Percentiles rank a stretch among this genome's conserved stretches.
phyloP scores from a whole-genome alignment of 768 basidiomycete genomes.

The Pisolithus tinctorius region DNA sequence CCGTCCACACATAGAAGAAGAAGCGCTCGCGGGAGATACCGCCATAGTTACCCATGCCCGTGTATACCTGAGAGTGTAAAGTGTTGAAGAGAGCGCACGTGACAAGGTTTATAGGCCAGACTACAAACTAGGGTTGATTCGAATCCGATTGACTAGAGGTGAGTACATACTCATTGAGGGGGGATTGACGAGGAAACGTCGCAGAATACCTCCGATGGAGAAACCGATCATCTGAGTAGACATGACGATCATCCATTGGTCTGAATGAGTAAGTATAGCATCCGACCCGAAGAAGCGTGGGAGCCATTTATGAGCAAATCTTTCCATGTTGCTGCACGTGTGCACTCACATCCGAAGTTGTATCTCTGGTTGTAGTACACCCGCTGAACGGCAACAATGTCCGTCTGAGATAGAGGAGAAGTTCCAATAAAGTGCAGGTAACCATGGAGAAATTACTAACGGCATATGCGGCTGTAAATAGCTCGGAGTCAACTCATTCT shows the following conservation, averaged over 20 bases:
- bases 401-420: conserved; percentile 33
- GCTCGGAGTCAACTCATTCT: conserved; percentile 1
- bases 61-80: conserved; percentile 49
- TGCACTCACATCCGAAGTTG: conserved; percentile 40
- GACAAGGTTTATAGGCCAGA: conserved; percentile 71
- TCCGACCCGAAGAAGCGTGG: background rate
- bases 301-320: background rate
- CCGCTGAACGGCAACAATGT: conserved; percentile 67
- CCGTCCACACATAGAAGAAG: conserved; percentile 39
- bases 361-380: conserved; percentile 58
- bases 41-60: conserved; percentile 36
- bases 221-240: conserved; percentile 69
- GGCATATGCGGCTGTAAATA: conserved; percentile 40
- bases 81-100: conserved; percentile 70
- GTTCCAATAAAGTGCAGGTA: background rate
- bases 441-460: conserved; percentile 7
- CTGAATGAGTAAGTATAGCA: conserved; percentile 16
- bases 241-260: conserved; percentile 59
- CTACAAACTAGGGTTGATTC: conserved; percentile 43
- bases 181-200: conserved; percentile 54
- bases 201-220: conserved; percentile 37
- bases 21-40: conserved; percentile 49
- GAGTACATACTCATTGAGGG: conserved; percentile 48
- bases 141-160: conserved; percentile 24
- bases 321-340: too few relatives aligned